phyloP scores from a whole-genome alignment of 345 rosid species.

The Leavenworthia alabamica region DNA sequence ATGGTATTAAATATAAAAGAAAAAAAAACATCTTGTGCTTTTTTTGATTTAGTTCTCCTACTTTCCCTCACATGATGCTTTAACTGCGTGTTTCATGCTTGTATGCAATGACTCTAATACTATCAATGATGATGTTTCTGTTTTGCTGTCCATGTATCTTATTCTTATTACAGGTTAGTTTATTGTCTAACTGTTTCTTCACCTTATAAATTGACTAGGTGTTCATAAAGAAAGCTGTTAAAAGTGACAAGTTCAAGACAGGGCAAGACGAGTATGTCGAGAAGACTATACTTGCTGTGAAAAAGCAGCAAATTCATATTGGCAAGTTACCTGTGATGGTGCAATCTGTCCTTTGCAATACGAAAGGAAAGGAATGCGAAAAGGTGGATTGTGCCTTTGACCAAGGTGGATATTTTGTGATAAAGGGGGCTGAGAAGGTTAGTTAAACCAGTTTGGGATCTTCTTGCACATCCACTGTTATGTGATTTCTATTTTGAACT shows the following conservation, averaged over 20 bases:
- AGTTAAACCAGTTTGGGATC: conserved; percentile 13
- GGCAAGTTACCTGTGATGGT: conserved; percentile 94
- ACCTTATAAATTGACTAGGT: conserved; percentile 40
- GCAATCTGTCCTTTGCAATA: conserved; percentile 71
- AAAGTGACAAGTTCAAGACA: conserved; percentile 78
- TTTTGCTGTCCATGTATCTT: conserved; percentile 15
- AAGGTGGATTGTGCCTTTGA: conserved; percentile 80
- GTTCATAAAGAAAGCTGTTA: conserved; percentile 37
- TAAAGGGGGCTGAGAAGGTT: conserved; percentile 95
- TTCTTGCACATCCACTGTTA: background rate
- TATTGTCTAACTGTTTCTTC: conserved; percentile 6
- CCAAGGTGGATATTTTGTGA: conserved; percentile 78
- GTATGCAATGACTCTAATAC: background rate
- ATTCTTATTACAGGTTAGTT: background rate
- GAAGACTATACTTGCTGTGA: conserved; percentile 33
- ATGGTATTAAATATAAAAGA: background rate
- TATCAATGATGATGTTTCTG: background rate
- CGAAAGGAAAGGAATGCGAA: conserved; percentile 34
- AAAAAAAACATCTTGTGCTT: background rate
- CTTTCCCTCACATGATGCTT: background rate
- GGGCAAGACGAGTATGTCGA: conserved; percentile 51
- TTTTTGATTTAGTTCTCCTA: background rate
- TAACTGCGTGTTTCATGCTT: background rate
- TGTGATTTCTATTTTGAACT: conserved; percentile 4
- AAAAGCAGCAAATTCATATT: conserved; percentile 43